Percentiles rank a stretch among this genome's conserved stretches.
Conservation (phyloP, 768 basidiomycete species). For the Candolleomyces aberdarensis region DNA sequence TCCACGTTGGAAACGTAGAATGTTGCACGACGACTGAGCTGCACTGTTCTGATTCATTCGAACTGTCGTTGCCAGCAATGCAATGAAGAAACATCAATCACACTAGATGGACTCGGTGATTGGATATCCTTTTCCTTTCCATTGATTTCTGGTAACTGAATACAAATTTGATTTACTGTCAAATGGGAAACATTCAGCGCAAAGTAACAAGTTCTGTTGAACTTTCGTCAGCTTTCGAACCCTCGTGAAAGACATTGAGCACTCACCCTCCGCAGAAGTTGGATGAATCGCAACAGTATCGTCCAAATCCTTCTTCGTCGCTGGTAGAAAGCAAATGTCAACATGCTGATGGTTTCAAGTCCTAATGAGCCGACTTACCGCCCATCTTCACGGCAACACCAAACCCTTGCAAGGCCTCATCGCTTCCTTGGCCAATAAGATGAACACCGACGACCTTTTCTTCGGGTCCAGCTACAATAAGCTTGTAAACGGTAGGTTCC, state of each 20-base stretch:
- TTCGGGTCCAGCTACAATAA: conserved; percentile 82
- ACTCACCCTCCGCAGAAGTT: conserved; percentile 76
- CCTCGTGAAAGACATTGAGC: neutral
- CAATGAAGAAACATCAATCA: too few relatives aligned
- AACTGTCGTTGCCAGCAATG: too few relatives aligned
- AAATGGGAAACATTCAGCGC: conserved; percentile 27
- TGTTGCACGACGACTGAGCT: too few relatives aligned
- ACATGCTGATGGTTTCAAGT: neutral
- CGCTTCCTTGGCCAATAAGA: conserved; percentile 87
- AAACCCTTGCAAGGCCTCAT: conserved; percentile 96
- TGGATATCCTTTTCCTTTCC: too few relatives aligned
- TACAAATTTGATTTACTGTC: too few relatives aligned
- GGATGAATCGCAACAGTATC: conserved; percentile 92
- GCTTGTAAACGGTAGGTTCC: conserved; percentile 92
- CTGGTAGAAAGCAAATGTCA: conserved; percentile 26
- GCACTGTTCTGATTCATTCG: too few relatives aligned
- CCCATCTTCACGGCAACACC: conserved; percentile 98
- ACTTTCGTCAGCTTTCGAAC: conserved; percentile 15
- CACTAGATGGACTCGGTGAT: too few relatives aligned
- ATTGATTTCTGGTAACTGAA: too few relatives aligned
- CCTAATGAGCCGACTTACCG: conserved; percentile 27
- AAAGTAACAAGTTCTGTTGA: conserved; percentile 43
- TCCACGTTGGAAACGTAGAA: too few relatives aligned
- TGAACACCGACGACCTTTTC: conserved; percentile 97
- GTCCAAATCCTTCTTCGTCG: conserved; percentile 79